phyloP scores from a whole-genome alignment of 352 stramenopile species.

The Pythium utonaiense region DNA sequence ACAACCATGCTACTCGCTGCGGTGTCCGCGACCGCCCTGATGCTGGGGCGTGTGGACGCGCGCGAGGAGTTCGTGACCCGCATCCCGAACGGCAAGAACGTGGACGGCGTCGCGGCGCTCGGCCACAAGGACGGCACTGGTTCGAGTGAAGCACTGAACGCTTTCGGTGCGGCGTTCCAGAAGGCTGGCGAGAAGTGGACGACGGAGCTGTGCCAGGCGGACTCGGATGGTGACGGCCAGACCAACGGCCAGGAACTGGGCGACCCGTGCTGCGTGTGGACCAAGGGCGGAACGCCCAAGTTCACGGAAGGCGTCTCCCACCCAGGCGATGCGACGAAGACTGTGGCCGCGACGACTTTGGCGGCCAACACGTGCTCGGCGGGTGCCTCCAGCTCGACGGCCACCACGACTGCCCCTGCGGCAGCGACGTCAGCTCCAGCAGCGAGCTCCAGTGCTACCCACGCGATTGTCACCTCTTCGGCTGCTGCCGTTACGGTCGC shows the following conservation, averaged over 20 bases:
- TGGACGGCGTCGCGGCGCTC: constrained; percentile 15
- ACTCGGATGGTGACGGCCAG: constrained; percentile 50
- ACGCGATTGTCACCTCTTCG: too few species aligned
- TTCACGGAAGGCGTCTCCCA: constrained; percentile 1
- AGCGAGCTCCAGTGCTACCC: too few species aligned
- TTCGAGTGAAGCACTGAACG: constrained; percentile 18
- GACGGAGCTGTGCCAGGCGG: constrained; percentile 34
- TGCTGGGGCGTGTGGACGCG: too few species aligned
- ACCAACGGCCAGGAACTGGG: constrained; percentile 58
- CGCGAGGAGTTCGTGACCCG: constrained; percentile 12
- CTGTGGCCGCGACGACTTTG: background rate
- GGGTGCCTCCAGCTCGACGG: background rate
- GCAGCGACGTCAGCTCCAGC: too few species aligned
- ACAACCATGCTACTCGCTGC: background rate
- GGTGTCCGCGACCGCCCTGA: too few species aligned
- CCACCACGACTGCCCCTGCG: background rate
- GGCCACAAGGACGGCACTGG: constrained; percentile 20
- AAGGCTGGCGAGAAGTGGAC: constrained; percentile 21
- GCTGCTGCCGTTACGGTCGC: too few species aligned
- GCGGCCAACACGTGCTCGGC: background rate
- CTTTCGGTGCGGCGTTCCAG: constrained; percentile 36
- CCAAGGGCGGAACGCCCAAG: background rate
- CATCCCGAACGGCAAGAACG: constrained; percentile 28
- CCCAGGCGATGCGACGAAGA: constrained; percentile 5
- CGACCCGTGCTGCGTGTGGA: constrained; percentile 42